Conservation (phyloP, 495 filamentous ascomycete genomes). For the Aspergillus coremiiformis region DNA sequence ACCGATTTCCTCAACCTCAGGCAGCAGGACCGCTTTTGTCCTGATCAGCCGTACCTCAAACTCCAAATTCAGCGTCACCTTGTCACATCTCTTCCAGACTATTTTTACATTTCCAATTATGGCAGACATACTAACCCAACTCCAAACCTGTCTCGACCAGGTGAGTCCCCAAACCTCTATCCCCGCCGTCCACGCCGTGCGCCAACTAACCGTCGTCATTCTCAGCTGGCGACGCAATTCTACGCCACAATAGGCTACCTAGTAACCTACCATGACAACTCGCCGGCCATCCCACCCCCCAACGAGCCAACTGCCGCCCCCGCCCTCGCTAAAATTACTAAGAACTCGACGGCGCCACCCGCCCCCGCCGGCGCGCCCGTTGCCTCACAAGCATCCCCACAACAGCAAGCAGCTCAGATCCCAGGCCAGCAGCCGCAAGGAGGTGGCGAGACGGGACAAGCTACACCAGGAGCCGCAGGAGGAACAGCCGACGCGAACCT, state of each 20-base stretch:
- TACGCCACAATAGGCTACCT: slow-evolving; percentile 79
- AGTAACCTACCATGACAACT: slow-evolving; percentile 70
- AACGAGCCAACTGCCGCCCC: slow-evolving; percentile 48
- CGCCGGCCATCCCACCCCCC: slow-evolving; percentile 53
- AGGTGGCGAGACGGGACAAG: not conserved
- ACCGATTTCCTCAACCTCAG: slow-evolving; percentile 9
- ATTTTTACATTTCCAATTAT: slow-evolving; percentile 38
- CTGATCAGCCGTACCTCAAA: not conserved
- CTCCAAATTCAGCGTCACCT: not conserved
- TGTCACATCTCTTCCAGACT: not conserved
- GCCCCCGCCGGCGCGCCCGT: slow-evolving; percentile 33
- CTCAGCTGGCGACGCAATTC: slow-evolving; percentile 82
- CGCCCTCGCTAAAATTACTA: slow-evolving; percentile 35
- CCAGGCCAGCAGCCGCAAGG: slow-evolving; percentile 9
- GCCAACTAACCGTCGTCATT: slow-evolving; percentile 2
- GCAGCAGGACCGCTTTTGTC: not conserved
- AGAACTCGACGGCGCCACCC: slow-evolving; percentile 35
- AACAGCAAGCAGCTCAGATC: slow-evolving; percentile 19
- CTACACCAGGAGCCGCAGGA: not conserved
- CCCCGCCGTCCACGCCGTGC: not conserved
- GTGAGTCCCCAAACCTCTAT: slow-evolving; percentile 33
- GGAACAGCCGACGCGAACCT: slow-evolving; percentile 23
- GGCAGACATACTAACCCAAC: slow-evolving; percentile 86
- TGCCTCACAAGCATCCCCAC: slow-evolving; percentile 25
- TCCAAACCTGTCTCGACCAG: slow-evolving; percentile 92